Evolutionary conservation across 2,329 filamentous ascomycete genomes (phyloP), one percentile per base, ranked within the genome.

Genomic region (Xylaria sp.): DNA sequence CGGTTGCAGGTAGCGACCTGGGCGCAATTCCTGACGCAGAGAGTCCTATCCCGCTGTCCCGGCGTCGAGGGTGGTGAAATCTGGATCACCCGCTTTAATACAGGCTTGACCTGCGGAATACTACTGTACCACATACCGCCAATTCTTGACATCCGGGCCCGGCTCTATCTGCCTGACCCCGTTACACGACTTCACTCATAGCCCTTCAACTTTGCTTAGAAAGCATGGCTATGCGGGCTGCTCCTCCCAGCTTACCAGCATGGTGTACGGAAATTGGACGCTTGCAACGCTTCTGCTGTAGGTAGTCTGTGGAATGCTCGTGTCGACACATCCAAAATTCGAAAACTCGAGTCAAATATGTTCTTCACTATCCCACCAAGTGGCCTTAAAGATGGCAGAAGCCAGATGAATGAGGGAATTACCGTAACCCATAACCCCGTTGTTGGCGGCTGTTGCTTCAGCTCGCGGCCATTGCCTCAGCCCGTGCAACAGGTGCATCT

Each of bases 401-500:
- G 46, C 18, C 21, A 38, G 41, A 52, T 34, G 48, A 49, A 52
- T 34, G 48, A 49, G 38, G 34, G 19, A 18, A 50, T 37, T 34
- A 37, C 51, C 13, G 20, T 50, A 17, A 17, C 21, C n/a, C 37
- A 17, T 39, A 24, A 20, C 43, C 44, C 47, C 41, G 19, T 21
- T 22, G 26, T 40, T 47, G 38, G 26, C 43, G 16, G 48, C 44
- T 49, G 39, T 43, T 44, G 41, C 50, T 59, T 49, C 50, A 55
- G 55, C 41, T 55, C 39, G 52, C 50, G 50, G 47, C 34, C 41
- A 40, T 42, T 44, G 40, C 39, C 51, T 56, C 55, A 56, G 58
- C 56, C 56, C 41, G 52, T 59, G 58, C 39, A 56, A 56, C 52
- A 11, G 58, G 56, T 54, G 34, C 56, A 56, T 59, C 50, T 47